Conservation (phyloP, 805 yeast genomes). For the Wickerhamomyces xylosicus region DNA sequence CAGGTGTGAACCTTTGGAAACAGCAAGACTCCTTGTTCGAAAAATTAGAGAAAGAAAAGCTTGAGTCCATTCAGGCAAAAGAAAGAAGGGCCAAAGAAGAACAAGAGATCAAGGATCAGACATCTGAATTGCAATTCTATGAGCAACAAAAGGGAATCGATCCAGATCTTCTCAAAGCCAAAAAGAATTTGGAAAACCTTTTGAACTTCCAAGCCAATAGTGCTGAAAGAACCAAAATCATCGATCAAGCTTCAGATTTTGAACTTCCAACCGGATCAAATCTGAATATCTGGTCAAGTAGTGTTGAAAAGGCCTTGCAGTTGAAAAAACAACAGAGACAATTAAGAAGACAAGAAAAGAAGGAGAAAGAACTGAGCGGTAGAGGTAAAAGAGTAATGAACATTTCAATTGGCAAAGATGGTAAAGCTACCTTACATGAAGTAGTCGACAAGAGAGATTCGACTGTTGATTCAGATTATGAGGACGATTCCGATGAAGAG, state of each 20-base stretch:
- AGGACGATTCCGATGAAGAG: conserved; percentile 17
- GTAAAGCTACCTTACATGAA: conserved; percentile 55
- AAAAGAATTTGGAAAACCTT: conserved; percentile 60
- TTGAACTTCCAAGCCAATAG: conserved; percentile 78
- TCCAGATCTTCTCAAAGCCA: conserved; percentile 57
- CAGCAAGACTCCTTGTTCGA: conserved; percentile 60
- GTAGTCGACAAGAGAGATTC: conserved; percentile 7
- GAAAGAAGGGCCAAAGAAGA: conserved; percentile 25
- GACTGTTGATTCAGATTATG: background rate
- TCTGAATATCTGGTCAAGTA: conserved; percentile 66
- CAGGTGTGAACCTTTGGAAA: conserved; percentile 55
- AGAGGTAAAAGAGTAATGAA: conserved; percentile 67
- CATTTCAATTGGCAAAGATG: conserved; percentile 64
- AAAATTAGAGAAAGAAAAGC: conserved; percentile 40
- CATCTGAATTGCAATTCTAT: conserved; percentile 33
- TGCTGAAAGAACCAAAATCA: conserved; percentile 82
- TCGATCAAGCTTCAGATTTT: conserved; percentile 87
- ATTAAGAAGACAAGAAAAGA: conserved; percentile 50
- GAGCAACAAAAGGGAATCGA: conserved; percentile 32
- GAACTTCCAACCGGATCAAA: conserved; percentile 47
- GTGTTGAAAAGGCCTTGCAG: conserved; percentile 80
- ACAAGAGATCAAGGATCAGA: conserved; percentile 30
- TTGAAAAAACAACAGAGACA: conserved; percentile 78
- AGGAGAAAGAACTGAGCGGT: conserved; percentile 52
- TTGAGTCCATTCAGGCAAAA: conserved; percentile 22